Percentiles rank a stretch among this genome's conserved stretches.
Evolutionary conservation across 1,284 basidiomycete genomes (phyloP).

Genomic region (Chalciporus sp.): DNA sequence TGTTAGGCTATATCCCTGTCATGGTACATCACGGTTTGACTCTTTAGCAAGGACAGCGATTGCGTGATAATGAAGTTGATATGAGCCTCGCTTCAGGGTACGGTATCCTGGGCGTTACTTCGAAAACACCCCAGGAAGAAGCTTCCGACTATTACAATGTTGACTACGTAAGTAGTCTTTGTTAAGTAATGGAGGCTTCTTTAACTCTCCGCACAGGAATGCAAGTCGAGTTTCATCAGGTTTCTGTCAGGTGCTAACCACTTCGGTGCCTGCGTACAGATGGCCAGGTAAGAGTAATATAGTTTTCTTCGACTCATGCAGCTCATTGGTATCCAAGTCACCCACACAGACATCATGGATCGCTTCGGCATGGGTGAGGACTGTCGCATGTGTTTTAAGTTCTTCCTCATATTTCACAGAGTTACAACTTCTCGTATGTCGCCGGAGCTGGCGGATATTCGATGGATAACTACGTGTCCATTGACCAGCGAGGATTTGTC

Average conservation of each 20-base stretch:
- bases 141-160: constrained; percentile 56
- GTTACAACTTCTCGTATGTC: constrained; percentile 62
- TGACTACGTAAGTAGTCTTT: constrained; percentile 26
- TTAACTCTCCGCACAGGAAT: constrained; percentile 5
- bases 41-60: constrained; percentile 41
- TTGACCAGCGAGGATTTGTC: constrained; percentile 67
- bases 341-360: constrained; percentile 61
- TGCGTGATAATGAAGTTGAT: constrained; percentile 48
- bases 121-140: constrained; percentile 42
- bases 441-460: constrained; percentile 56
- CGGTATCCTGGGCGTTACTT: constrained; percentile 43
- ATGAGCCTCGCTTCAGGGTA: constrained; percentile 49
- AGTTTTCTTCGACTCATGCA: too few relatives aligned
- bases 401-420: constrained; percentile 35
- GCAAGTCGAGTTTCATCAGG: neutral
- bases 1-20: constrained; percentile 1
- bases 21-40: neutral
- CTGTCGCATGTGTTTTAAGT: neutral
- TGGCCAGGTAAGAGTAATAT: constrained; percentile 10
- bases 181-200: neutral
- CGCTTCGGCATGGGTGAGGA: constrained; percentile 55
- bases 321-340: constrained; percentile 38
- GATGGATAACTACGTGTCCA: constrained; percentile 52
- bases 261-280: constrained; percentile 1
- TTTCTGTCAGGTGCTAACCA: neutral